phyloP scores from a whole-genome alignment of 805 yeast species.

The Kodamaea nitidulidarum region DNA sequence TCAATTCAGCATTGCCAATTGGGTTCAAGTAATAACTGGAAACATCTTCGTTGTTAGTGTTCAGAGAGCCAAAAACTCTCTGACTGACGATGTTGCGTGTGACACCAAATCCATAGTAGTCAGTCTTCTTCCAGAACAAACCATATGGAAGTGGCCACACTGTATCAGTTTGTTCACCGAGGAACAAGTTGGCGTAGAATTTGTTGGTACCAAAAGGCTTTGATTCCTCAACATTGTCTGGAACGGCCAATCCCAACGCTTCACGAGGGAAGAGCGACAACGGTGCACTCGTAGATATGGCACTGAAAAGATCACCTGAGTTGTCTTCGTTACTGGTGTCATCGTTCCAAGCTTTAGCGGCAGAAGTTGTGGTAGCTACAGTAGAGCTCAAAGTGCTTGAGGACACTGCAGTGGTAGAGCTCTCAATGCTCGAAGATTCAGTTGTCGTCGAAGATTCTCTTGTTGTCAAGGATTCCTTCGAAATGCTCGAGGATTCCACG shows the following conservation, averaged over 20 bases:
- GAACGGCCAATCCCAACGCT: conserved; percentile 42
- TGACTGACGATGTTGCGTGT: conserved; percentile 49
- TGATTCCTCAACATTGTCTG: conserved; percentile 45
- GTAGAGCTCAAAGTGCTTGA: not conserved
- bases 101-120: conserved; percentile 56
- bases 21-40: conserved; percentile 55
- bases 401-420: conserved; percentile 2
- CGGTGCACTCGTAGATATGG: conserved; percentile 45
- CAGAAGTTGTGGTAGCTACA: not conserved
- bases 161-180: conserved; percentile 50
- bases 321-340: conserved; percentile 12
- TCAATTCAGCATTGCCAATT: conserved; percentile 48
- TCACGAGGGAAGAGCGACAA: conserved; percentile 43
- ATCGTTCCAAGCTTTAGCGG: not conserved
- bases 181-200: conserved; percentile 63
- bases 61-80: conserved; percentile 44
- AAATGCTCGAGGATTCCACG: too few relatives aligned
- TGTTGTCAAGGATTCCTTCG: too few relatives aligned
- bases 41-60: conserved; percentile 39
- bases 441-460: too few relatives aligned
- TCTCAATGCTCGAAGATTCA: conserved; percentile 1
- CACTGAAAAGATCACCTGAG: conserved; percentile 44
- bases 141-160: conserved; percentile 67
- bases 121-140: conserved; percentile 47
- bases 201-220: conserved; percentile 65